Evolutionary conservation across 208 protist species (phyloP).

Genomic region (Porcisia hertigi): DNA sequence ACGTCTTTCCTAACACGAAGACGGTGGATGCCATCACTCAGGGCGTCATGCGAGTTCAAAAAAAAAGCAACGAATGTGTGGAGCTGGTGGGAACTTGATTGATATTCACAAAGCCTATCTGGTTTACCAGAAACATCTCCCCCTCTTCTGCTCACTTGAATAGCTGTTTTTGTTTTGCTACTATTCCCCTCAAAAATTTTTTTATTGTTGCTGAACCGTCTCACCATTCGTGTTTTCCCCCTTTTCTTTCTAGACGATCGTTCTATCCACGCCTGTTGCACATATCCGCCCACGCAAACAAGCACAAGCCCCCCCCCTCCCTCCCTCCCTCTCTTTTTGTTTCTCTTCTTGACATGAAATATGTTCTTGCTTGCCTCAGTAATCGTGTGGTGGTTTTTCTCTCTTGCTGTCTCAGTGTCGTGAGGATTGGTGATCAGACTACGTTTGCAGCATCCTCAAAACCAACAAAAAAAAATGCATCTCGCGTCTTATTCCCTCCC

Average conservation of each 20-base stretch:
- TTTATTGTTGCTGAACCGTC: neutral
- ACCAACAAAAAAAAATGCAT: no score
- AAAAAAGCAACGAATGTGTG: neutral
- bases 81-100: neutral
- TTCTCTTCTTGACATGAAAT: neutral
- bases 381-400: no score
- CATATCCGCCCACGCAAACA: no score
- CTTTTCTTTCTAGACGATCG: neutral
- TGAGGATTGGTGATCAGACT: neutral
- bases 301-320: neutral
- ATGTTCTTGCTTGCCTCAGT: no score
- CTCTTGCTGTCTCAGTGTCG: neutral
- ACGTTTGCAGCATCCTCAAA: neutral
- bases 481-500: neutral
- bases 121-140: neutral
- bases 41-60: neutral
- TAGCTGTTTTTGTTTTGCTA: slow-evolving; percentile 9
- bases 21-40: neutral
- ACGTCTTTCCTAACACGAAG: neutral
- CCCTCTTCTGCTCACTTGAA: slow-evolving; percentile 1
- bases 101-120: neutral
- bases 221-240: neutral
- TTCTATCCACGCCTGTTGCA: neutral
- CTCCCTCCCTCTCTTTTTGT: neutral
- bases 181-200: neutral